These are phyloP conservation scores for Simplicillium aogashimaense DNA, from an alignment of 2,329 filamentous ascomycete genomes.

Conservation along the genomic window DNA sequence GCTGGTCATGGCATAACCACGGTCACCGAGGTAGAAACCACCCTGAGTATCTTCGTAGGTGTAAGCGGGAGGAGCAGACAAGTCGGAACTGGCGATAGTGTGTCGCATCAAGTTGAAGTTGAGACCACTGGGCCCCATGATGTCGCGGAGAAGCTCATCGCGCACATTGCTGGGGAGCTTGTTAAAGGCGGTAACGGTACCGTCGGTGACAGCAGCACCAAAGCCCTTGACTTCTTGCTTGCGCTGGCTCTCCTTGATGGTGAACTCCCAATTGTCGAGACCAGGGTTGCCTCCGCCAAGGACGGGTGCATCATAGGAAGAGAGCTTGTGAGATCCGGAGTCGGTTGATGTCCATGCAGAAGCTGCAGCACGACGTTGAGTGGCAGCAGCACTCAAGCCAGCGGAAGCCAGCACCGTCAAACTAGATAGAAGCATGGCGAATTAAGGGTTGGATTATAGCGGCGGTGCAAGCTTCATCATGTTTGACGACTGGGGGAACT, in stretches of 20 bases:
- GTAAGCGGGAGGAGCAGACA: slow-evolving; percentile 27
- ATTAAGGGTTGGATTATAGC: neutral
- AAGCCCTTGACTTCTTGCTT: slow-evolving; percentile 30
- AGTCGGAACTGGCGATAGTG: slow-evolving; percentile 28
- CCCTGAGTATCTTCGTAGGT: slow-evolving; percentile 25
- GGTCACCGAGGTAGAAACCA: slow-evolving; percentile 24
- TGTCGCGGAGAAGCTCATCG: slow-evolving; percentile 20
- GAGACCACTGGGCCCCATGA: slow-evolving; percentile 25
- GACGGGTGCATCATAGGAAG: slow-evolving; percentile 20
- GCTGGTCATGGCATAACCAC: slow-evolving; percentile 26
- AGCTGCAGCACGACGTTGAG: neutral
- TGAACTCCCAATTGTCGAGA: slow-evolving; percentile 25
- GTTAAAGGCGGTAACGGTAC: slow-evolving; percentile 27
- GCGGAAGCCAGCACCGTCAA: neutral
- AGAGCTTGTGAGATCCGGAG: slow-evolving; percentile 25
- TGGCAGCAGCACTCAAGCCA: neutral
- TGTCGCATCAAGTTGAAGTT: slow-evolving; percentile 29
- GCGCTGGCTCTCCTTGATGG: slow-evolving; percentile 24
- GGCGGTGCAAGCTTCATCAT: neutral
- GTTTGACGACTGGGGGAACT: no score
- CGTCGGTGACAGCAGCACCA: slow-evolving; percentile 30
- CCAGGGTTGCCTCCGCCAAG: slow-evolving; percentile 20
- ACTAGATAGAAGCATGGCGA: slow-evolving; percentile 1
- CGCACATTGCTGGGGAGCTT: slow-evolving; percentile 18
- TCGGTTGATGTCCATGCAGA: slow-evolving; percentile 19